Evolutionary conservation across 345 rosid species (phyloP).

Genomic region (Carallia brachiata): DNA sequence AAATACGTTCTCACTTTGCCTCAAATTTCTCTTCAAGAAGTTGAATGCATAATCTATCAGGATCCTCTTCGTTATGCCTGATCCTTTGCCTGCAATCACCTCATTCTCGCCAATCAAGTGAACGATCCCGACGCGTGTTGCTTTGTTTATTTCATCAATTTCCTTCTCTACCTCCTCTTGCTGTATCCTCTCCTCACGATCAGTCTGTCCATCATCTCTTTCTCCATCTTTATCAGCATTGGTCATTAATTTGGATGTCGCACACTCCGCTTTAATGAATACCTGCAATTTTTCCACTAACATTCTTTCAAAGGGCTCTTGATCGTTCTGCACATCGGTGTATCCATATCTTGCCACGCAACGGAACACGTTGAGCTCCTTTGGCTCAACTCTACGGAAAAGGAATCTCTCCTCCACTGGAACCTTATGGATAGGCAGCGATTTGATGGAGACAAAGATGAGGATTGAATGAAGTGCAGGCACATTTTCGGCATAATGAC

Average conservation of each 20-base stretch:
- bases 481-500: constrained; percentile 43
- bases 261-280: constrained; percentile 18
- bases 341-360: constrained; percentile 59
- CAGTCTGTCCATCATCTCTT: not conserved
- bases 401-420: constrained; percentile 40
- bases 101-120: constrained; percentile 55
- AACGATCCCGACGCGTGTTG: constrained; percentile 38
- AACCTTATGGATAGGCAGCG: constrained; percentile 43
- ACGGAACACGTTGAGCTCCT: constrained; percentile 34
- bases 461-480: constrained; percentile 45
- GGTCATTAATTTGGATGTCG: not conserved
- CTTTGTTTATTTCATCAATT: constrained; percentile 15
- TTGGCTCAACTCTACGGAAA: constrained; percentile 40
- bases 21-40: constrained; percentile 29
- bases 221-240: not conserved
- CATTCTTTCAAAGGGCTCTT: constrained; percentile 37
- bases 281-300: constrained; percentile 39
- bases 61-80: constrained; percentile 37
- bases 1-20: constrained; percentile 41
- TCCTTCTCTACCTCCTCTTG: constrained; percentile 1
- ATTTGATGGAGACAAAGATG: constrained; percentile 46
- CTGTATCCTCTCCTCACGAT: not conserved
- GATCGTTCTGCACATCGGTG: constrained; percentile 35
- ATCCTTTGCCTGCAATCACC: constrained; percentile 41
- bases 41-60: constrained; percentile 41